Conservation (phyloP, 164 flowering plant genomes). For the Saururus chinensis region DNA sequence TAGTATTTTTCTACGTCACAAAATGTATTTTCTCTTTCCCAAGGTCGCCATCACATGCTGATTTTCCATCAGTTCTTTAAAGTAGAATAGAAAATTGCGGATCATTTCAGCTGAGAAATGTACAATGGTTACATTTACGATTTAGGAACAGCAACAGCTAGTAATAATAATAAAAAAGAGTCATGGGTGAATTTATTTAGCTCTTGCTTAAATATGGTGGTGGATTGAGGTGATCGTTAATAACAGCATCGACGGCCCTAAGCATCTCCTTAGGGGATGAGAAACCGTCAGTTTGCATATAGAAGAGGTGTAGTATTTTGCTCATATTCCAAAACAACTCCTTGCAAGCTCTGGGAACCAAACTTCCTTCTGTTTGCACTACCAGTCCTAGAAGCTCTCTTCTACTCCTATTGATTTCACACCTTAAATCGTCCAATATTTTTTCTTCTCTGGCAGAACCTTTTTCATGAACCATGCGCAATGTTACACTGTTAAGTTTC, state of each 20-base stretch:
- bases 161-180: not conserved
- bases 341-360: slow-evolving; percentile 68
- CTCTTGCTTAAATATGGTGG: not conserved
- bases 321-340: slow-evolving; percentile 77
- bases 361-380: slow-evolving; percentile 38
- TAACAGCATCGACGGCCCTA: slow-evolving; percentile 32
- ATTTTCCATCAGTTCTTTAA: too few species aligned
- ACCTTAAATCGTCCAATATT: slow-evolving; percentile 25
- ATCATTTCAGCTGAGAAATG: too few species aligned
- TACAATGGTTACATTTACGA: too few species aligned
- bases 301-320: slow-evolving; percentile 54
- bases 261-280: slow-evolving; percentile 36
- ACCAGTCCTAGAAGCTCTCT: slow-evolving; percentile 55
- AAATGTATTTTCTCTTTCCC: too few species aligned
- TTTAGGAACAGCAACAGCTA: too few species aligned
- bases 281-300: slow-evolving; percentile 64
- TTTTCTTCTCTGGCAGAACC: slow-evolving; percentile 30
- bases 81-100: too few species aligned
- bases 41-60: too few species aligned
- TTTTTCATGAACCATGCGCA: slow-evolving; percentile 31
- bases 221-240: slow-evolving; percentile 16
- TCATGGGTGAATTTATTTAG: too few species aligned
- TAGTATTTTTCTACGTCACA: too few species aligned
- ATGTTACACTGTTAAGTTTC: slow-evolving; percentile 52
- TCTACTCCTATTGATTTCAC: slow-evolving; percentile 20